phyloP scores from a whole-genome alignment of 805 yeast species.

The Kuraishia cidri region DNA sequence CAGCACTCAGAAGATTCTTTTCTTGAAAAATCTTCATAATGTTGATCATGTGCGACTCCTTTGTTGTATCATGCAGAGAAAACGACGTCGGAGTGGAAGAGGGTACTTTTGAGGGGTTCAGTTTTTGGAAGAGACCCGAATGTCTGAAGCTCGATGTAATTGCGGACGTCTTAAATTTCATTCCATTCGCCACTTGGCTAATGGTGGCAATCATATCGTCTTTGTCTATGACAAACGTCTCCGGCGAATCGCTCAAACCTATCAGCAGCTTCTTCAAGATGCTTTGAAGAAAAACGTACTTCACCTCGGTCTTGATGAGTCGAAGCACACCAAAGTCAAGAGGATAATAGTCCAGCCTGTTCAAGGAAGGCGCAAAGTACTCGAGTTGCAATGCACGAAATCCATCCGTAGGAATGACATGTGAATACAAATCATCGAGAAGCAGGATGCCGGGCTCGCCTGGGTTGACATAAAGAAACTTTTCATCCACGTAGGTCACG shows the following conservation, averaged over 20 bases:
- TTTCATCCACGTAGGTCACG: slow-evolving; percentile 10
- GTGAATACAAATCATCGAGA: slow-evolving; percentile 23
- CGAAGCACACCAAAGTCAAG: slow-evolving; percentile 22
- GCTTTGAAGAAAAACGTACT: slow-evolving; percentile 9
- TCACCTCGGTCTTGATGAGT: slow-evolving; percentile 19
- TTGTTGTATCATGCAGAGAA: slow-evolving; percentile 7
- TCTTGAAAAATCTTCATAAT: slow-evolving; percentile 12
- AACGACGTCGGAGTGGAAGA: slow-evolving; percentile 1
- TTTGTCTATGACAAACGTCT: slow-evolving; percentile 8
- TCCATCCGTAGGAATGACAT: slow-evolving; percentile 21
- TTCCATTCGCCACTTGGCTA: slow-evolving; percentile 10
- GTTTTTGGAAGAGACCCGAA: slow-evolving; percentile 9
- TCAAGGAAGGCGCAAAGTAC: slow-evolving; percentile 15
- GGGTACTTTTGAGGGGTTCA: slow-evolving; percentile 4
- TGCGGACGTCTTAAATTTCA: slow-evolving; percentile 5
- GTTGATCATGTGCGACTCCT: slow-evolving; percentile 14
- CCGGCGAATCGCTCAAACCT: slow-evolving; percentile 2
- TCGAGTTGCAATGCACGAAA: slow-evolving; percentile 17
- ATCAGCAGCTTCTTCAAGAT: slow-evolving; percentile 6
- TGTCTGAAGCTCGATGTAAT: slow-evolving; percentile 12
- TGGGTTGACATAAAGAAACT: slow-evolving; percentile 4
- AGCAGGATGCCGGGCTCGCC: slow-evolving; percentile 16
- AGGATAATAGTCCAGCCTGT: slow-evolving; percentile 15
- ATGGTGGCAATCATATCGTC: slow-evolving; percentile 13
- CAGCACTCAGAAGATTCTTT: slow-evolving; percentile 7